Evolutionary conservation across 2,329 filamentous ascomycete species (phyloP).

Genomic region (Cladophialophora immunda): DNA sequence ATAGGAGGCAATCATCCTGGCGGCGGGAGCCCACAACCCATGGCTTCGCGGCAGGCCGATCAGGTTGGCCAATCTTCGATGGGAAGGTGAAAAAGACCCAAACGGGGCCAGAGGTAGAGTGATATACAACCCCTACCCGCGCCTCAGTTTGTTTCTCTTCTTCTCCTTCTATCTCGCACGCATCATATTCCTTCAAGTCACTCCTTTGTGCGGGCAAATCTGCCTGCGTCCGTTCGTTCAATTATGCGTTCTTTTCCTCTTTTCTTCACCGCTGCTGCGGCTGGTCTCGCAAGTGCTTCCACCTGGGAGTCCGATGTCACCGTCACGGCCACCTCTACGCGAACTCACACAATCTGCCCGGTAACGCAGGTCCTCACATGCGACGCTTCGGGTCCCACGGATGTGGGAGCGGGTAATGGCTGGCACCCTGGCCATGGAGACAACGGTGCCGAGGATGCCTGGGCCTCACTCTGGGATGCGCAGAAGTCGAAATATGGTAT

Average conservation of each 20-base stretch:
- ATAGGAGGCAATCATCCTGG: constrained; percentile 9
- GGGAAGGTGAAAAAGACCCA: constrained; percentile 6
- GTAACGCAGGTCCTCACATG: constrained; percentile 25
- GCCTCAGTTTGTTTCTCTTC: constrained; percentile 1
- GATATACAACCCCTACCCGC: constrained; percentile 26
- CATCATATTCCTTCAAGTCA: constrained; percentile 29
- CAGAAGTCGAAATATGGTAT: constrained; percentile 33
- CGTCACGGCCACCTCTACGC: constrained; percentile 31
- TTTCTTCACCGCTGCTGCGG: constrained; percentile 31
- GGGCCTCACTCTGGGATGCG: constrained; percentile 30
- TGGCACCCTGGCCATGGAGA: constrained; percentile 8
- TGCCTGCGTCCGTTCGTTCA: constrained; percentile 38
- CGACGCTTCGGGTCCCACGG: constrained; percentile 13
- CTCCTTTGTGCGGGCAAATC: constrained; percentile 35
- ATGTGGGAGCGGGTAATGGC: constrained; percentile 11
- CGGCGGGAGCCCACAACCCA: constrained; percentile 13
- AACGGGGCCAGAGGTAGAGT: constrained; percentile 11
- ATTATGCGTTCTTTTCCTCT: constrained; percentile 35
- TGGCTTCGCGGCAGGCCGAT: constrained; percentile 19
- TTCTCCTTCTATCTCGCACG: constrained; percentile 17
- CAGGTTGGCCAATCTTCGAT: constrained; percentile 25
- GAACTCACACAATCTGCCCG: constrained; percentile 33
- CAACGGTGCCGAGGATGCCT: constrained; percentile 24
- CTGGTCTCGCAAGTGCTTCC: constrained; percentile 27
- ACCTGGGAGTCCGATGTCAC: constrained; percentile 26